phyloP scores from a whole-genome alignment of 2,329 filamentous ascomycete species.

The Microdochium bolleyi region DNA sequence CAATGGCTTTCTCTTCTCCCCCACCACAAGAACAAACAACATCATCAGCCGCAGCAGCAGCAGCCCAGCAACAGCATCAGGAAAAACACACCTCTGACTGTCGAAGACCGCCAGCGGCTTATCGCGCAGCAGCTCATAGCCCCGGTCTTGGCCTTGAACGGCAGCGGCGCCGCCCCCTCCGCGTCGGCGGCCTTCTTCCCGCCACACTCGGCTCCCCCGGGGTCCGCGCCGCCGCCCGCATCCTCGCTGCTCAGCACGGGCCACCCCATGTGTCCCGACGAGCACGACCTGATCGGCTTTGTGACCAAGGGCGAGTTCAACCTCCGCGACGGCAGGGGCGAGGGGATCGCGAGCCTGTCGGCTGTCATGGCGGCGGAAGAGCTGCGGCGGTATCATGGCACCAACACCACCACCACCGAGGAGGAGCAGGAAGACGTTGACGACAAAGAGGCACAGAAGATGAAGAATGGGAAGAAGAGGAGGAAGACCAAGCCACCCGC shows the following conservation, averaged over 20 bases:
- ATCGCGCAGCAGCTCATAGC: slow-evolving; percentile 40
- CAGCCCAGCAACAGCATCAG: slow-evolving; percentile 7
- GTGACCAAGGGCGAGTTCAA: slow-evolving; percentile 82
- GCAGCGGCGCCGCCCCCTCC: not conserved
- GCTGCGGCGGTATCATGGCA: slow-evolving; percentile 18
- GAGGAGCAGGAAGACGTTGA: not conserved
- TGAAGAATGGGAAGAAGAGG: not conserved
- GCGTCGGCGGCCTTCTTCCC: slow-evolving; percentile 20
- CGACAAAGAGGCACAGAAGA: not conserved
- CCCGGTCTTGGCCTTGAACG: slow-evolving; percentile 4
- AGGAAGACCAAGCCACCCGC: not conserved
- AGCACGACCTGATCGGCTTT: slow-evolving; percentile 77
- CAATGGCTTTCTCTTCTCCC: slow-evolving; percentile 13
- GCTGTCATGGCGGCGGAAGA: slow-evolving; percentile 46
- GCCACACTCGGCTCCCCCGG: slow-evolving; percentile 19
- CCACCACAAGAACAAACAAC: slow-evolving; percentile 11
- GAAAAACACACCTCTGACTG: slow-evolving; percentile 10
- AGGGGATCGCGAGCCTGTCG: slow-evolving; percentile 65
- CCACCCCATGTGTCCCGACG: slow-evolving; percentile 63
- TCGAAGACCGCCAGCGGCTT: slow-evolving; percentile 32
- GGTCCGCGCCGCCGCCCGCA: not conserved
- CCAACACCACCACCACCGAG: slow-evolving; percentile 3
- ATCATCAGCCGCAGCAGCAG: slow-evolving; percentile 17
- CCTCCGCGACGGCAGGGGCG: slow-evolving; percentile 66
- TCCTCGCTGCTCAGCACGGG: slow-evolving; percentile 25